Base-by-base conservation (phyloP, 1,139 yeast species). In the Kodamaea anthophila region DNA sequence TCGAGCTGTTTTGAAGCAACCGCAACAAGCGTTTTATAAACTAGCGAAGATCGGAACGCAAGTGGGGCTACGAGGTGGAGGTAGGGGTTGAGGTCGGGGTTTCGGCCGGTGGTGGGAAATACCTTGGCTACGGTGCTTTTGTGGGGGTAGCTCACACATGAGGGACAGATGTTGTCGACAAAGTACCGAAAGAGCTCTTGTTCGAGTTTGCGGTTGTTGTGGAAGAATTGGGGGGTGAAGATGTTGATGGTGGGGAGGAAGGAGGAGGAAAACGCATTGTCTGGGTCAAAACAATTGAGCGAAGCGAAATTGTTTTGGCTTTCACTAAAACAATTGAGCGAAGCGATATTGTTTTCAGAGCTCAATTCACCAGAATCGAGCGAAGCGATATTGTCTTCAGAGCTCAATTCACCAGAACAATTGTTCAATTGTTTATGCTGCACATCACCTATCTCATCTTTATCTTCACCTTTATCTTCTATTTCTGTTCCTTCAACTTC, bases 1-100 rank as follows among this genome's bases (percentile, higher is more conserved):
- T 51, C 46, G 18, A 57, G 35, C 34, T 58, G 61, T n/a, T 52
- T 49, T 5, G 65, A 59, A 24, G 60, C 49, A 9, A 61, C 53
- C 1, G 63, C 61, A 5, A 57, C 44, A 6, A 60, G 36, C 0
- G 59, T 44, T 29, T 58, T 52, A 47, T 52, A 48, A 4, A 61
- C 48, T 14, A 58, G 40, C 13, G 40, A 35, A 1, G 63, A 58
- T 13, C 42, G 39, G 18, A 44, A 39, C 0, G 64, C 58, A 24
- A 60, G 38, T 4, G 67, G 67, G 0, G 54, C 57, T 7, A 60
- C 46, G 16, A 59, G 38, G 27, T 56, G 48, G 13, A 58, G 40
- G 34, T 60, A 60, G 2, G 67, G 67, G 28, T 61, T 60, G 11
- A 46, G 28, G 24, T 49, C 52, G n/a, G 53, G 41, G 35, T 28